Base-by-base conservation (phyloP, 2,329 filamentous ascomycete genomes). In the Colletotrichum tamarilloi region DNA sequence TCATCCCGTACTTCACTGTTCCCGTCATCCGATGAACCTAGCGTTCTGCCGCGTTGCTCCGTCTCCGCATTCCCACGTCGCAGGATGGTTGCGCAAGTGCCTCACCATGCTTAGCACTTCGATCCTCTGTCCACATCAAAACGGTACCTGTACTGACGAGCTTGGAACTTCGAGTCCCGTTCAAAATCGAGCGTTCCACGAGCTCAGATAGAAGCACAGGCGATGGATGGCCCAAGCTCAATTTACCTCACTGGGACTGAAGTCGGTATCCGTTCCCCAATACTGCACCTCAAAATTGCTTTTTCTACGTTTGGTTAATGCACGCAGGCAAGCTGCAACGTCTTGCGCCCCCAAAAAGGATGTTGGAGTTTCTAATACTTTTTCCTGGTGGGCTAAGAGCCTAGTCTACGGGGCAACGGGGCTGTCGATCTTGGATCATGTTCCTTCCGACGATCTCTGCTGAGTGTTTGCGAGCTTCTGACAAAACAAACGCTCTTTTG, bases 81-180 rank as follows among this genome's bases (percentile, higher is more conserved):
- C 71, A 67, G 57, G 32, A 73, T 56, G 24, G 71, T 71, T 66
- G 71, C 67, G 70, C 53, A 72, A 69, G 58, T 69, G 69, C 69
- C 42, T 72, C 69, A 55, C 64, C 66, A 64, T 68, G 38, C 14
- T 53, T 72, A 49, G 57, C 58, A 67, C 35, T 14, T 46, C 9
- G 22, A 46, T 62, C 56, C 49, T 46, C 19, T 57, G 6, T 52
- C 56, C 57, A 59, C 28, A 53, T 35, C 26, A 62, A 38, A 14
- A 24, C 19, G 8, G 14, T 22, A 46, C 60, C 30, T 35, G 58
- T 42, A 53, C 26, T 35, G 57, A 22, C 6, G 7, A n/a, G 16
- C 42, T n/a, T 49, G 42, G 42, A 22, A 49, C 7, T 49, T 49
- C 7, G 42, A 49, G 3, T 19, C 7, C 42, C 19, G 5, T 11